Percentiles rank a stretch among this genome's conserved stretches.
These are phyloP conservation scores for Arthrinium puccinioides DNA, from an alignment of 2,329 filamentous ascomycete genomes.

Conservation along the genomic window DNA sequence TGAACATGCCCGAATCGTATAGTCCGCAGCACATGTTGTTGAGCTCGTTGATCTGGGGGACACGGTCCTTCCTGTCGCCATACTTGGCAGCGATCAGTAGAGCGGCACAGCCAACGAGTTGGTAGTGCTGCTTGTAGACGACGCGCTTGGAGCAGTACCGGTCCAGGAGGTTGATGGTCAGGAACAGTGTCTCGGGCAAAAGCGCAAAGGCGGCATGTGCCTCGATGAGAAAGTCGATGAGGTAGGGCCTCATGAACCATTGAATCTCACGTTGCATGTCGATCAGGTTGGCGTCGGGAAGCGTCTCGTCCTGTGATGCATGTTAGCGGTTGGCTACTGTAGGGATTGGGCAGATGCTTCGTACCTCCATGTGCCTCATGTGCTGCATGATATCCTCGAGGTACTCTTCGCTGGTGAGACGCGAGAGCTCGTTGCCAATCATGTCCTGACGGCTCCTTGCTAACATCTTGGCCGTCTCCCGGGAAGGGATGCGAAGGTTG, in stretches of 20 bases:
- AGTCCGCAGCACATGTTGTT: slow-evolving; percentile 99
- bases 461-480: slow-evolving; percentile 71
- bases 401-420: slow-evolving; percentile 80
- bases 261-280: slow-evolving; percentile 99
- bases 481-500: slow-evolving; percentile 54
- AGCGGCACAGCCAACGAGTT: slow-evolving; percentile 91
- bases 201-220: slow-evolving; percentile 92
- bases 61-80: slow-evolving; percentile 95
- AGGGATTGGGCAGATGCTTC: slow-evolving; percentile 37
- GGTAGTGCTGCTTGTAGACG: slow-evolving; percentile 98
- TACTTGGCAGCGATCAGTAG: slow-evolving; percentile 97
- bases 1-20: slow-evolving; percentile 99
- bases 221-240: slow-evolving; percentile 97
- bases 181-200: slow-evolving; percentile 88
- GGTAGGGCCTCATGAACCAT: slow-evolving; percentile 98
- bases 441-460: slow-evolving; percentile 79
- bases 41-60: slow-evolving; percentile 93
- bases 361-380: slow-evolving; percentile 97
- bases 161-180: slow-evolving; percentile 93
- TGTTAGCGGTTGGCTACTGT: slow-evolving; percentile 17
- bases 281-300: slow-evolving; percentile 94
- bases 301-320: slow-evolving; percentile 72
- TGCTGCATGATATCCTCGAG: slow-evolving; percentile 90
- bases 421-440: slow-evolving; percentile 83
- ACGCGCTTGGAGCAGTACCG: slow-evolving; percentile 96